Base-by-base conservation (phyloP, 805 yeast genomes). In the Saccharomycopsis oosterbeekiorum region DNA sequence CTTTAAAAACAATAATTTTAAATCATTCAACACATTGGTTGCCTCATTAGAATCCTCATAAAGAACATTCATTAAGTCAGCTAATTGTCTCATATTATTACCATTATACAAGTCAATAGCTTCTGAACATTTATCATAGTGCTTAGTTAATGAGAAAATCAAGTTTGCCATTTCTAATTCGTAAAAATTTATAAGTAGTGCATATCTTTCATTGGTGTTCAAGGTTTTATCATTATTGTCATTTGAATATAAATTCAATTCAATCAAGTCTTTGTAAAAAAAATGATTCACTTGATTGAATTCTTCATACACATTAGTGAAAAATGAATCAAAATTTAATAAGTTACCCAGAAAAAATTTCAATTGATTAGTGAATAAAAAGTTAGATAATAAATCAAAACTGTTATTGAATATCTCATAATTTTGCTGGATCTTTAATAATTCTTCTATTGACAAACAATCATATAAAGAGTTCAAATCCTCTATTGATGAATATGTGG, bases 121-220 rank as follows among this genome's bases (percentile, higher is more conserved):
- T 19, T 63, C 65, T 26, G 55, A 57, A 53, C 65, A 63, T 40
- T 61, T 62, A 51, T 61, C 65, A 56, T 61, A 63, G 50, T 63
- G 65, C 36, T 63, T 41, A 1, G 64, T 59, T 24, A 63, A 53
- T 8, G 64, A 61, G 5, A 59, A 60, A 14, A 63, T n/a, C 55
- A 59, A 56, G n/a, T 34, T 41, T 11, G 65, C 65, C 65, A 63
- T 63, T 41, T 63, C 65, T 14, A 57, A 19, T 41, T 63, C 65
- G 39, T 63, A 63, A 39, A 43, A 61, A 29, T 61, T 61, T 29
- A 63, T 59, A 12, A 63, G 54, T 12, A 61, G 51, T 26, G 64
- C 59, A 43, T 42, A 63, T 42, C 62, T 61, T 37, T 63, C 65
- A 36, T 63, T 63, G 14, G 59, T 41, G 17, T 54, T 59, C 26